Percentiles rank a stretch among this genome's conserved stretches.
Evolutionary conservation across 805 yeast genomes (phyloP).

Genomic region (Candida arabinofermentans): DNA sequence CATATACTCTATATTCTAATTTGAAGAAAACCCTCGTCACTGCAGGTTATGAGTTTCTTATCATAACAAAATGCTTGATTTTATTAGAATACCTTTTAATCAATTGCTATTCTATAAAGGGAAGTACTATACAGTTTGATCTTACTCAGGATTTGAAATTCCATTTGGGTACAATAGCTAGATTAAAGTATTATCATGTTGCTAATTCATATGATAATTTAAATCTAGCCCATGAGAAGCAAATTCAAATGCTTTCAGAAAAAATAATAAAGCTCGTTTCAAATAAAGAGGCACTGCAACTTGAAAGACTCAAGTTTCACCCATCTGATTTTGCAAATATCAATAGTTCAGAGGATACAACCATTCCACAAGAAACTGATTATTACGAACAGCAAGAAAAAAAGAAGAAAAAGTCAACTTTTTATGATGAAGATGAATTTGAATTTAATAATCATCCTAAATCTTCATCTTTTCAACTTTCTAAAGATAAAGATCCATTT

Average conservation of each 20-base stretch:
- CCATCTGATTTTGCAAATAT: slow-evolving; percentile 8
- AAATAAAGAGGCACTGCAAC: slow-evolving; percentile 8
- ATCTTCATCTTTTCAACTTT: slow-evolving; percentile 3
- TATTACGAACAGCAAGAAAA: not conserved
- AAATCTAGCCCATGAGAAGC: slow-evolving; percentile 21
- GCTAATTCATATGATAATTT: slow-evolving; percentile 21
- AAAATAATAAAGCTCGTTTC: slow-evolving; percentile 12
- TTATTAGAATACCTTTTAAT: slow-evolving; percentile 24
- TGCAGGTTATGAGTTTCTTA: slow-evolving; percentile 27
- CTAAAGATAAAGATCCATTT: slow-evolving; percentile 17
- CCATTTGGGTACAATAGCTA: slow-evolving; percentile 11
- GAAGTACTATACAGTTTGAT: slow-evolving; percentile 17
- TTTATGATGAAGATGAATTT: slow-evolving; percentile 16
- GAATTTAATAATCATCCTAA: slow-evolving; percentile 4
- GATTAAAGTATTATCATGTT: slow-evolving; percentile 12
- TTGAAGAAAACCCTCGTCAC: slow-evolving; percentile 25
- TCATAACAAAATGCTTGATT: slow-evolving; percentile 24
- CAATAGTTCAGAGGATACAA: not conserved
- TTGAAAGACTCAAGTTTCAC: slow-evolving; percentile 13
- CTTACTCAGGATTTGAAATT: slow-evolving; percentile 15
- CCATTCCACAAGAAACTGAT: not conserved
- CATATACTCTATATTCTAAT: slow-evolving; percentile 8
- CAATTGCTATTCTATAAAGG: slow-evolving; percentile 20
- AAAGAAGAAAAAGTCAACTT: slow-evolving; percentile 6
- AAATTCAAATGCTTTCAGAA: slow-evolving; percentile 14